Percentiles rank a stretch among this genome's conserved stretches.
These are phyloP conservation scores for Sclerotinia glacialis DNA, from an alignment of 2,329 filamentous ascomycete species.

Conservation along the genomic window DNA sequence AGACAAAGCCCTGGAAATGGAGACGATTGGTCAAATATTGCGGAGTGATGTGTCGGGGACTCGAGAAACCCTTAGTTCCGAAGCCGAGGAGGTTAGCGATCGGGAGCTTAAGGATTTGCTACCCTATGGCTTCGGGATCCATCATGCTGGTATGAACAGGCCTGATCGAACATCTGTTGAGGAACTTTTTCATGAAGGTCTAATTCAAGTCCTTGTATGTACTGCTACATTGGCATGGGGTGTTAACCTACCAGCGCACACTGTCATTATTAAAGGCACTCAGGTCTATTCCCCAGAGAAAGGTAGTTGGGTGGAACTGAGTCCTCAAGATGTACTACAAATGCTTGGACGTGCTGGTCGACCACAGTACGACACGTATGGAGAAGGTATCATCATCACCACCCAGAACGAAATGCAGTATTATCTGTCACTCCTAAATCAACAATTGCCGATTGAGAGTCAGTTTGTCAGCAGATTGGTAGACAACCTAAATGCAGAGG, in stretches of 20 bases:
- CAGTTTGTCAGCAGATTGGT: conserved; percentile 90
- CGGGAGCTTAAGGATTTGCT: conserved; percentile 88
- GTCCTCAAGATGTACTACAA: conserved; percentile 94
- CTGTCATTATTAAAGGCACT: conserved; percentile 98
- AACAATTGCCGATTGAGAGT: conserved; percentile 95
- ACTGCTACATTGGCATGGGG: conserved; percentile 99
- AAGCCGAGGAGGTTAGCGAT: conserved; percentile 78
- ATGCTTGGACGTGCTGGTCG: conserved; percentile 97
- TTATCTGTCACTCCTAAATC: conserved; percentile 93
- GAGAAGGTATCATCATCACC: conserved; percentile 98
- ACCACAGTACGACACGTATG: conserved; percentile 95
- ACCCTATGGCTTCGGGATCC: conserved; percentile 96
- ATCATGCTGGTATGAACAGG: conserved; percentile 95
- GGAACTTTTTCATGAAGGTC: conserved; percentile 86
- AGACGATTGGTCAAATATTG: conserved; percentile 94
- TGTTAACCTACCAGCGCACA: conserved; percentile 96
- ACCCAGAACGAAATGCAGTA: conserved; percentile 94
- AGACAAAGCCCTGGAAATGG: conserved; percentile 94
- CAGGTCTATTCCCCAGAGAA: conserved; percentile 98
- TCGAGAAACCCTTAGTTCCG: conserved; percentile 81
- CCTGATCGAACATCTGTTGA: conserved; percentile 94
- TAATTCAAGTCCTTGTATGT: conserved; percentile 92
- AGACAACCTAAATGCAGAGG: conserved; percentile 93
- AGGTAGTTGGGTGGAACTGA: conserved; percentile 96
- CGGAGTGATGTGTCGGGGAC: conserved; percentile 82